Evolutionary conservation across 2,329 filamentous ascomycete genomes (phyloP).

Genomic region (Paraphaeosphaeria minitans): DNA sequence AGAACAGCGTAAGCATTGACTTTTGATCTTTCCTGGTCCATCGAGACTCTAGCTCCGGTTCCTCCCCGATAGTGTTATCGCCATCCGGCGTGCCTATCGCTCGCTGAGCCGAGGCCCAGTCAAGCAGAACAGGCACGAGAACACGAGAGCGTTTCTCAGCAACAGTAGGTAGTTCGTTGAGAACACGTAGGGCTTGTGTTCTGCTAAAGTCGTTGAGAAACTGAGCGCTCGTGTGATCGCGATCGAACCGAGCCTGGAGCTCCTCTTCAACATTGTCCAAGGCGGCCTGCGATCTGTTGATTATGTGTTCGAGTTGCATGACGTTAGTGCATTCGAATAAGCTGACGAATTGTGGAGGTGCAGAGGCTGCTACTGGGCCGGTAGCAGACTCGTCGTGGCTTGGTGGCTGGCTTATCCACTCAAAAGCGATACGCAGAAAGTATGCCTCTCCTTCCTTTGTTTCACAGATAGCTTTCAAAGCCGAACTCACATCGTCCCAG

Average conservation of each 20-base stretch:
- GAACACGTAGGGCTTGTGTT: conserved; percentile 77
- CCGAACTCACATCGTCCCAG: conserved; percentile 82
- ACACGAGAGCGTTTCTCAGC: conserved; percentile 86
- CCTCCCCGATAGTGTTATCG: conserved; percentile 21
- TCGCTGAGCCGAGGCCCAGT: conserved; percentile 63
- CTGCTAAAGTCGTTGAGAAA: conserved; percentile 64
- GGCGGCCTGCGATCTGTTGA: conserved; percentile 22
- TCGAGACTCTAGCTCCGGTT: conserved; percentile 14
- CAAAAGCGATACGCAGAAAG: conserved; percentile 73
- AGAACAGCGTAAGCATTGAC: conserved; percentile 78
- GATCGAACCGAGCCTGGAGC: conserved; percentile 68
- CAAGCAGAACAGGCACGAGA: conserved; percentile 83
- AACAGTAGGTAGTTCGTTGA: conserved; percentile 73
- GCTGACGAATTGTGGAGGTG: conserved; percentile 54
- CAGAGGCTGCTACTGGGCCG: conserved; percentile 13
- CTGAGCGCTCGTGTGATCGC: conserved; percentile 62
- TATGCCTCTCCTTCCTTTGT: conserved; percentile 73
- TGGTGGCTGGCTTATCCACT: conserved; percentile 65
- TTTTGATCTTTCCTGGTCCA: conserved; percentile 85
- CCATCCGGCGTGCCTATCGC: conserved; percentile 15
- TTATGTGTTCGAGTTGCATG: conserved; percentile 51
- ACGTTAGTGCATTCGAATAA: conserved; percentile 88
- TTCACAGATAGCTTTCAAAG: conserved; percentile 75
- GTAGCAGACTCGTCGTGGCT: conserved; percentile 14
- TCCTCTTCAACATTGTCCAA: conserved; percentile 49